Base-by-base conservation (phyloP, 2,329 filamentous ascomycete species). In the Fusarium mangiferae region DNA sequence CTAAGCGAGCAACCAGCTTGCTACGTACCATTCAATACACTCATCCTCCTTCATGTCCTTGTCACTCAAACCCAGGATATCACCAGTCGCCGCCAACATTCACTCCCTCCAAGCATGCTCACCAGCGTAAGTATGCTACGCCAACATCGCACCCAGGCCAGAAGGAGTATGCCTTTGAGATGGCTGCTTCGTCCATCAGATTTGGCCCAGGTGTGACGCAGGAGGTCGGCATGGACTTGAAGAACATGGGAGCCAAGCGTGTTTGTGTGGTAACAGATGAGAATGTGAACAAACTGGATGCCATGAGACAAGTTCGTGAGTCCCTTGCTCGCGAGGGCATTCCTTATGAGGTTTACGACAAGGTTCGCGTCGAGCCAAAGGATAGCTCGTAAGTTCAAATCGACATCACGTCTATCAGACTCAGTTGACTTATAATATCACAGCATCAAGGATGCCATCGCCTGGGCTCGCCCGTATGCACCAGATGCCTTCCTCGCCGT, bases 81-180 rank as follows among this genome's bases (percentile, higher is more conserved):
- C 93, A 96, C 77, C 91, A 95, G 81, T 75, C 88, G 44, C 87
- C 87, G 45, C 84, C 89, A 45, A 86, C 89, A 68, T 84, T 95
- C 68, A 82, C 86, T 22, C 87, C 87, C 28, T 86, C 84, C 52
- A 70, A 79, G 74, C 66, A 82, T 74, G 74, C 83, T 39, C 83
- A 78, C 38, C 70, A 75, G 30, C 82, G 90, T 39, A 86, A 85
- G 56, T 91, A 89, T 82, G 95, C 94, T n/a, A 96, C 94, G 1
- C 94, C 95, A 0, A 85, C 93, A 38, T 79, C 78, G 44, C 74
- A 80, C 26, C 85, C 93, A 35, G 84, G 88, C 14, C 88, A 95
- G 79, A 98, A 97, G 82, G 96, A 99, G 82, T 99, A 99, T 84
- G 96, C 96, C 20, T 99, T 99, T 81, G 96, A 99, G 83, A 97